phyloP scores from a whole-genome alignment of 768 basidiomycete genomes.

The Hydnomerulius pinastri region DNA sequence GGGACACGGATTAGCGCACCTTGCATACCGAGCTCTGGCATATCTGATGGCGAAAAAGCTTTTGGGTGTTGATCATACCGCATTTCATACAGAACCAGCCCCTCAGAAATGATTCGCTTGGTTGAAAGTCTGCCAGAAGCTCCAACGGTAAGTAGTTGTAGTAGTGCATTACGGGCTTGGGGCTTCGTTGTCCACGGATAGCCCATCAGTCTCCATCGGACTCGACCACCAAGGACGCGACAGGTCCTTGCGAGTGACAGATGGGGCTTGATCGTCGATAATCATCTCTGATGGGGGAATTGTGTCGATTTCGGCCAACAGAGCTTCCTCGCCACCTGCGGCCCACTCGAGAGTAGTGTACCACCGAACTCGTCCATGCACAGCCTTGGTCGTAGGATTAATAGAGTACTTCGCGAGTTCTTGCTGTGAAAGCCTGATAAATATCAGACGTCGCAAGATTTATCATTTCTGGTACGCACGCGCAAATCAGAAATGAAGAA shows the following conservation, averaged over 20 bases:
- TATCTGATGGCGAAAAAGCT: constrained; percentile 45
- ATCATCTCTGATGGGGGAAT: neutral
- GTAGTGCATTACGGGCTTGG: constrained; percentile 26
- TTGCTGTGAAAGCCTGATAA: constrained; percentile 18
- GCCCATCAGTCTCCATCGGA: constrained; percentile 1
- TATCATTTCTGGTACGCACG: constrained; percentile 27
- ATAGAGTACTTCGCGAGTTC: neutral
- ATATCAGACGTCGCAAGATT: neutral
- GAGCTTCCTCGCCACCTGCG: constrained; percentile 47
- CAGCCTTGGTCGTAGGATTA: neutral
- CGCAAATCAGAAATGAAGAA: constrained; percentile 44
- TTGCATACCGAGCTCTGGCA: constrained; percentile 44
- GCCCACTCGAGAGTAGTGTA: constrained; percentile 48
- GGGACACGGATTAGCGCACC: constrained; percentile 17
- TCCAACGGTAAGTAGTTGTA: constrained; percentile 32
- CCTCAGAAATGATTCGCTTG: constrained; percentile 37
- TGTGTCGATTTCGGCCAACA: constrained; percentile 13
- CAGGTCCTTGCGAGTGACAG: neutral
- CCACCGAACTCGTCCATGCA: constrained; percentile 45
- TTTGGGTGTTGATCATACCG: constrained; percentile 50
- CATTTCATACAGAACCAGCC: constrained; percentile 54
- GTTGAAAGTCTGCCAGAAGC: constrained; percentile 30
- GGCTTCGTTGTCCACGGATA: constrained; percentile 1
- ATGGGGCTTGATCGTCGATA: neutral
- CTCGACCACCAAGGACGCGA: constrained; percentile 26